A percentile compares a stretch with the other conserved stretches of the same genome.
Conservation (phyloP, 2,329 filamentous ascomycete species). For the Chrysoporthe austroafricana region DNA sequence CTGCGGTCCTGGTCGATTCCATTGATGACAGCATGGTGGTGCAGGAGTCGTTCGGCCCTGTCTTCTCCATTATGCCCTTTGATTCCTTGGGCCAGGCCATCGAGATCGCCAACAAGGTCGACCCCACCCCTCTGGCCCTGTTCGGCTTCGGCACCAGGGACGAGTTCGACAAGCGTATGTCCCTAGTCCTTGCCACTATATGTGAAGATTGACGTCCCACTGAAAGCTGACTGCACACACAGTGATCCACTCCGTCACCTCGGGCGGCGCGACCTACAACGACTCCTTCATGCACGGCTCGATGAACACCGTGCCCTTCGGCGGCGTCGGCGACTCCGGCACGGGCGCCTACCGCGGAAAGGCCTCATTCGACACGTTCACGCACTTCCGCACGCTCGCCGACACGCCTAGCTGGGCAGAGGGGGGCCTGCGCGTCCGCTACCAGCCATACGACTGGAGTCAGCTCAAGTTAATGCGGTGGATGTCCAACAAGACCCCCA, state of each 20-base stretch:
- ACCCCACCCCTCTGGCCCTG: conserved; percentile 81
- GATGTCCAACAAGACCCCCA: conserved; percentile 51
- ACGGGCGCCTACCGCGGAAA: conserved; percentile 78
- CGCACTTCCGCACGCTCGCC: conserved; percentile 60
- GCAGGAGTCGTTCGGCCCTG: conserved; percentile 91
- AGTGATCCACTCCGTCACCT: conserved; percentile 67
- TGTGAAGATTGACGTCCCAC: too few species aligned
- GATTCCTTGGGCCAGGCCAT: conserved; percentile 86
- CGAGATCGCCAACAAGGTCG: conserved; percentile 75
- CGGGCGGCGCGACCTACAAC: conserved; percentile 70
- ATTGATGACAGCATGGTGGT: conserved; percentile 76
- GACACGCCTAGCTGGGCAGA: conserved; percentile 71
- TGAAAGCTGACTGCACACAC: conserved; percentile 23
- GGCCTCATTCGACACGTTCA: conserved; percentile 71
- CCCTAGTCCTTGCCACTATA: too few species aligned
- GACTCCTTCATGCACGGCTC: conserved; percentile 54
- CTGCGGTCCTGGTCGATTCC: conserved; percentile 81
- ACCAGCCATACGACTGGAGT: conserved; percentile 61
- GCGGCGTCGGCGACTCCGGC: conserved; percentile 74
- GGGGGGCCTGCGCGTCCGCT: conserved; percentile 66
- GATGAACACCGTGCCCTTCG: conserved; percentile 75
- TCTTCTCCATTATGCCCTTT: conserved; percentile 81
- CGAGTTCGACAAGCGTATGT: conserved; percentile 73
- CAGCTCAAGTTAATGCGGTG: conserved; percentile 50
- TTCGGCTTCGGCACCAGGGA: conserved; percentile 83